Percentiles rank a stretch among this genome's conserved stretches.
Conservation (phyloP, 306 rosid species). For the Cicer chorassanicum region DNA sequence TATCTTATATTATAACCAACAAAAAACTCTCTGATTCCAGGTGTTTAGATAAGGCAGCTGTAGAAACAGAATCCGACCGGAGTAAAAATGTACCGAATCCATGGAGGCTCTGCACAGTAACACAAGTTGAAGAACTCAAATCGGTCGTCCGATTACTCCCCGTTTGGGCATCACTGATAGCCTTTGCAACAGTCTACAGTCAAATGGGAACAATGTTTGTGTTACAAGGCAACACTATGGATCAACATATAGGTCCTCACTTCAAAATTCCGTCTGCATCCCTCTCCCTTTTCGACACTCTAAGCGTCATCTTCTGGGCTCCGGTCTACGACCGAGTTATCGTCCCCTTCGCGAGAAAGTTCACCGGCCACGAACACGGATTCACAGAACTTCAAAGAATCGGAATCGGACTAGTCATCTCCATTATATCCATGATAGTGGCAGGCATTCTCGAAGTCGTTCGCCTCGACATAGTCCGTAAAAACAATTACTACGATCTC, state of each 20-base stretch:
- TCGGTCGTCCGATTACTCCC: conserved; percentile 61
- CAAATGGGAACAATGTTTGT: conserved; percentile 90
- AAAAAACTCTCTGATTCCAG: conserved; percentile 41
- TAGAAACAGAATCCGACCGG: conserved; percentile 50
- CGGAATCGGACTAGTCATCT: conserved; percentile 73
- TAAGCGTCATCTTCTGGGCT: conserved; percentile 77
- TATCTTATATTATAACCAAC: background rate
- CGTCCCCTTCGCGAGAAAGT: conserved; percentile 64
- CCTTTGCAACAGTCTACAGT: conserved; percentile 67
- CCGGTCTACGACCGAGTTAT: conserved; percentile 59
- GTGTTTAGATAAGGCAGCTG: conserved; percentile 78
- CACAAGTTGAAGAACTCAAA: conserved; percentile 78
- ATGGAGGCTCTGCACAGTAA: conserved; percentile 75
- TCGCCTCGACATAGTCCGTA: conserved; percentile 54
- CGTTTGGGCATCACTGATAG: conserved; percentile 73
- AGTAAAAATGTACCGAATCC: conserved; percentile 44
- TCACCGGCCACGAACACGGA: conserved; percentile 64
- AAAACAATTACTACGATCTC: conserved; percentile 58
- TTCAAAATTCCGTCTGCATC: conserved; percentile 80
- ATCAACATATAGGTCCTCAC: conserved; percentile 65
- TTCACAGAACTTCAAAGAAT: conserved; percentile 74
- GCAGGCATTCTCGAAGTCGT: conserved; percentile 70
- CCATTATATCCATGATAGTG: conserved; percentile 65
- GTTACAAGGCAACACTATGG: conserved; percentile 78
- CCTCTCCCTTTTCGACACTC: conserved; percentile 74